phyloP scores from a whole-genome alignment of 108 stramenopile species.

The Chaetoceros muelleri region DNA sequence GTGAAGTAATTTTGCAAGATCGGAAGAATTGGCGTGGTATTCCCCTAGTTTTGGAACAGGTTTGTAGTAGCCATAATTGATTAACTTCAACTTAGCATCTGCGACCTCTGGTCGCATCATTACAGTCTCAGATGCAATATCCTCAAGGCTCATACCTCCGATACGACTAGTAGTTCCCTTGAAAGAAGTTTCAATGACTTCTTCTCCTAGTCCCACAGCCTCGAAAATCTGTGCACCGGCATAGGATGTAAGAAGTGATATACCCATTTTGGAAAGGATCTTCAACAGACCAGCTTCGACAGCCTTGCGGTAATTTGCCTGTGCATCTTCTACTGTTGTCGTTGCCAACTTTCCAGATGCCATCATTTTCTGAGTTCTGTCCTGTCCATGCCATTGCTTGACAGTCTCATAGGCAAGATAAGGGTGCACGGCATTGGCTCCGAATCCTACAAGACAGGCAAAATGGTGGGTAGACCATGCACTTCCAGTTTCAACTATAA shows the following conservation, averaged over 20 bases:
- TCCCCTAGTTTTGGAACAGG: slow-evolving; percentile 83
- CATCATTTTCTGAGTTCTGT: slow-evolving; percentile 81
- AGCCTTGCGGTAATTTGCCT: slow-evolving; percentile 86
- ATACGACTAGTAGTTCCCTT: slow-evolving; percentile 91
- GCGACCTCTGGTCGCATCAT: slow-evolving; percentile 77
- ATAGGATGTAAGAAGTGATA: slow-evolving; percentile 88
- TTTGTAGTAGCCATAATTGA: slow-evolving; percentile 88
- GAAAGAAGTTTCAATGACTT: slow-evolving; percentile 84
- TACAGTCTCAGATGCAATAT: slow-evolving; percentile 73
- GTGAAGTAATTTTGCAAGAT: slow-evolving; percentile 87
- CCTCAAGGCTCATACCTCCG: slow-evolving; percentile 61
- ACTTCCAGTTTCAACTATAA: slow-evolving; percentile 88
- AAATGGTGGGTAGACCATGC: slow-evolving; percentile 93
- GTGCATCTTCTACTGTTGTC: slow-evolving; percentile 66
- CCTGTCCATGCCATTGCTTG: slow-evolving; percentile 71
- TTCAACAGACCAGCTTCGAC: slow-evolving; percentile 89
- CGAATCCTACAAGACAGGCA: slow-evolving; percentile 90
- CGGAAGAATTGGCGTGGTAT: slow-evolving; percentile 91
- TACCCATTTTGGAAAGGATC: slow-evolving; percentile 94
- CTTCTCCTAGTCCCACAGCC: slow-evolving; percentile 84
- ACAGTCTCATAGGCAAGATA: slow-evolving; percentile 92
- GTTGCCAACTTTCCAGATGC: slow-evolving; percentile 62
- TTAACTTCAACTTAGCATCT: slow-evolving; percentile 60
- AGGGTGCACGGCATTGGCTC: slow-evolving; percentile 92
- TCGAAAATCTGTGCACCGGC: slow-evolving; percentile 95